Percentiles rank a stretch among this genome's conserved stretches.
Conservation (phyloP, 805 yeast species). For the Cyberlindnera americana region DNA sequence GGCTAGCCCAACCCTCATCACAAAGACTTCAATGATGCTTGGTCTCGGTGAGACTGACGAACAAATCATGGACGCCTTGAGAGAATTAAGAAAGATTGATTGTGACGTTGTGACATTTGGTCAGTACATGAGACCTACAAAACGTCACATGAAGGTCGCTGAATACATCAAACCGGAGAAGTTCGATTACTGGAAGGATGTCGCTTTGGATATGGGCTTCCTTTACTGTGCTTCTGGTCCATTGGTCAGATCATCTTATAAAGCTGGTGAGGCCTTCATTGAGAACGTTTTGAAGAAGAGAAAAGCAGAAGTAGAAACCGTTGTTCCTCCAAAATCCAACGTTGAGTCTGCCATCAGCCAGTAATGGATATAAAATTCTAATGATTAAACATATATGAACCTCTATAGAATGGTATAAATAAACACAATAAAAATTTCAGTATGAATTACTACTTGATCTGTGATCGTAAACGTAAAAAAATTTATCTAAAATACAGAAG, state of each 20-base stretch:
- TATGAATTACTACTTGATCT: too few species aligned
- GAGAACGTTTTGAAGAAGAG: slow-evolving; percentile 88
- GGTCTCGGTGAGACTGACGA: slow-evolving; percentile 97
- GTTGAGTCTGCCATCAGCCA: neutral
- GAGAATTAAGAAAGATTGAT: slow-evolving; percentile 65
- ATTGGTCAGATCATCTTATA: slow-evolving; percentile 90
- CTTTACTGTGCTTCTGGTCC: slow-evolving; percentile 97
- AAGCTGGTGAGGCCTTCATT: slow-evolving; percentile 97
- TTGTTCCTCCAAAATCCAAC: neutral
- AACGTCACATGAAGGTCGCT: slow-evolving; percentile 96
- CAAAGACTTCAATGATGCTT: slow-evolving; percentile 93
- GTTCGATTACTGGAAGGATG: slow-evolving; percentile 88
- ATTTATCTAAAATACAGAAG: too few species aligned
- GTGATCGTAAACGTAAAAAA: too few species aligned
- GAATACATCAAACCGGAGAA: slow-evolving; percentile 93
- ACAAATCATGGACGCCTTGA: slow-evolving; percentile 72
- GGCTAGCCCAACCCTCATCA: slow-evolving; percentile 67
- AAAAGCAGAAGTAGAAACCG: slow-evolving; percentile 19
- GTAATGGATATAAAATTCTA: neutral
- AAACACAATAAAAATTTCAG: too few species aligned
- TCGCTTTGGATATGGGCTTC: slow-evolving; percentile 87
- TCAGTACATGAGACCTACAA: slow-evolving; percentile 98
- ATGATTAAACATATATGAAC: neutral
- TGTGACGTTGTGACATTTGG: slow-evolving; percentile 98
- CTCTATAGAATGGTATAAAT: too few species aligned